A percentile compares a stretch with the other conserved stretches of the same genome.
Conservation (phyloP, 2,329 filamentous ascomycete species). For the Colletotrichum sp. region DNA sequence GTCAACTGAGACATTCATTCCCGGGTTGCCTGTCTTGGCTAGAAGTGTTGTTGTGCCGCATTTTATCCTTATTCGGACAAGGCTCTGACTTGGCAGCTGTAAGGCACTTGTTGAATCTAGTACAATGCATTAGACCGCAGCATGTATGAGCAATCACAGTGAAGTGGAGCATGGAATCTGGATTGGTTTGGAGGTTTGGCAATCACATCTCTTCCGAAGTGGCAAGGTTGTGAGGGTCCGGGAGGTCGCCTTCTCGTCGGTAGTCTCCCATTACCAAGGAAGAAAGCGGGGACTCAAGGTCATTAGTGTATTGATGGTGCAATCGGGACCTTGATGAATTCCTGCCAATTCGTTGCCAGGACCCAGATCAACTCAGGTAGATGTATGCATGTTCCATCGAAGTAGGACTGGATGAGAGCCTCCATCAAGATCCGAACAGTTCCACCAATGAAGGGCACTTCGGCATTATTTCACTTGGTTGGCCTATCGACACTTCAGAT, state of each 20-base stretch:
- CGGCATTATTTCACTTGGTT: not conserved
- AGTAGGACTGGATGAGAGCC: not conserved
- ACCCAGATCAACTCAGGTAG: not conserved
- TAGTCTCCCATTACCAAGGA: rapidly evolving
- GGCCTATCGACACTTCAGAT: not conserved
- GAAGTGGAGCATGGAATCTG: not conserved
- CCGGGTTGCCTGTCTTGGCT: not conserved
- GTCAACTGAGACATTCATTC: not conserved
- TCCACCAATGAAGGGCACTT: not conserved
- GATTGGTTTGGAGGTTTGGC: rapidly evolving
- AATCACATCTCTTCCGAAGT: rapidly evolving
- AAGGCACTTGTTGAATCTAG: not conserved
- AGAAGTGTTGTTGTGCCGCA: rapidly evolving
- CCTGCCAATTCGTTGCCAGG: rapidly evolving
- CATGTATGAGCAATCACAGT: not conserved
- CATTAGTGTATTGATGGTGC: rapidly evolving
- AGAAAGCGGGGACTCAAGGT: not conserved
- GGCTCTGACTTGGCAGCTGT: not conserved
- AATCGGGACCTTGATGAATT: rapidly evolving
- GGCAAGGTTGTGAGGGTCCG: rapidly evolving
- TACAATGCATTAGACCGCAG: not conserved
- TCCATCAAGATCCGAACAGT: rapidly evolving
- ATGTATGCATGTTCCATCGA: not conserved
- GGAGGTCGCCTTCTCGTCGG: rapidly evolving
- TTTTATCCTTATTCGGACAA: not conserved